Evolutionary conservation across 1,284 basidiomycete genomes (phyloP).

Genomic region (Microbotryomycetes sp.): DNA sequence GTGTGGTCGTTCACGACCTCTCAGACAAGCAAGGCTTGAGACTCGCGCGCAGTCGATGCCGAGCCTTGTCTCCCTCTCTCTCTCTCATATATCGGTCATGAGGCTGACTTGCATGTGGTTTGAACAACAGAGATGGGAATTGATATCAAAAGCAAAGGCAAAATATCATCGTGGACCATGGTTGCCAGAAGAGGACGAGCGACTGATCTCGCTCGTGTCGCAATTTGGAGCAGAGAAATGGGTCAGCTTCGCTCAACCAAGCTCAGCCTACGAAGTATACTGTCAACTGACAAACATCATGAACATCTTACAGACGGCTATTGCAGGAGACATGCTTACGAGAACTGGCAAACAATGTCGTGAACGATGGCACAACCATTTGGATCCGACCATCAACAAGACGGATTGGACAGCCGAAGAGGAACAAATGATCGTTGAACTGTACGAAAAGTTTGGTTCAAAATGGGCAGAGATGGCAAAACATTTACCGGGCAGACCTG

Average conservation of each 20-base stretch:
- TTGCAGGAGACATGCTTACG: constrained; percentile 33
- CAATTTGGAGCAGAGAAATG: constrained; percentile 37
- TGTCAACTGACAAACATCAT: background rate
- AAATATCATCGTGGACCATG: constrained; percentile 36
- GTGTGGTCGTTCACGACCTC: background rate
- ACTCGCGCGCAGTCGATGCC: background rate
- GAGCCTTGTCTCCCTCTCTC: background rate
- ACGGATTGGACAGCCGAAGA: constrained; percentile 36
- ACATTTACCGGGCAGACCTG: constrained; percentile 36
- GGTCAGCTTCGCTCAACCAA: constrained; percentile 16
- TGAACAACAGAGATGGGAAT: constrained; percentile 20
- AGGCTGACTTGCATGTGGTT: background rate
- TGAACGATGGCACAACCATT: constrained; percentile 40
- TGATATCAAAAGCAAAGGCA: constrained; percentile 16
- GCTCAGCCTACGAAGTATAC: background rate
- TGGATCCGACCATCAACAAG: constrained; percentile 38
- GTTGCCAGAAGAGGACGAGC: constrained; percentile 33
- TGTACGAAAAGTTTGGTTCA: constrained; percentile 35
- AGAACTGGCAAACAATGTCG: constrained; percentile 39
- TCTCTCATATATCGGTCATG: background rate
- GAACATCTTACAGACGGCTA: constrained; percentile 3
- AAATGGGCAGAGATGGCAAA: constrained; percentile 40
- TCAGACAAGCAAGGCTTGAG: background rate
- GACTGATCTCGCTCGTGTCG: constrained; percentile 31
- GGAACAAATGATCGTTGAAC: constrained; percentile 33